Evolutionary conservation across 2,329 filamentous ascomycete species (phyloP), one percentile per base, ranked within the genome.

Genomic region (Macrophomina phaseolina): DNA sequence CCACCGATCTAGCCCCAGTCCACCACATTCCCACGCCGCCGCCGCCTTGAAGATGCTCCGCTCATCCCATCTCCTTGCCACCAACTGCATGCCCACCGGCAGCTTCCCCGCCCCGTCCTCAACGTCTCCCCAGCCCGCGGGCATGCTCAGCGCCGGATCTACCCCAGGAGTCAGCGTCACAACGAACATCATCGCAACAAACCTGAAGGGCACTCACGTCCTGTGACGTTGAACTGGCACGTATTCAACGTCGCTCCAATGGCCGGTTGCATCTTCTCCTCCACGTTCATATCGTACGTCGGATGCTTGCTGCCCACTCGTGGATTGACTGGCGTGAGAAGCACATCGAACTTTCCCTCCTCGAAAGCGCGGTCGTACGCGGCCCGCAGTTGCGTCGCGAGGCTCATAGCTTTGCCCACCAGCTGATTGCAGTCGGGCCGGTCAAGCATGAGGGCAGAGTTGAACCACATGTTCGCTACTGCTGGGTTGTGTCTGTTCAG

Each of bases 161-260:
- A 32, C 28, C 3, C 3, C 46, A 67, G 40, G 23, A 34, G 8
- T 23, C 52, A 14, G 9, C 28, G 14, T 48, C 45, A 18, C 11
- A 28, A 23, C 18, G 16, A 2, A 48, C 16, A 46, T 46, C 28
- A 14, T 55, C 34, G 16, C n/a, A 16, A 4, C 52, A 4, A 40
- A 55, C 11, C n/a, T 55, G 7, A 14, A 16, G 7, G 5, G 23
- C 18, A 69, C 69, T 67, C 58, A 71, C 68, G 83, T 0, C 83
- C 83, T 1, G 83, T 84, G 4, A 81, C 71, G 73, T 86, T 85
- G 70, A 85, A 85, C 3, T 80, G 78, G 38, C 77, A 78, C 0
- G 83, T 78, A 65, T 78, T 84, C 67, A 78, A 74, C 8, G 79
- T 81, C 9, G 81, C 78, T 2, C 82, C 82, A 46, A 86, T 78